Percentiles rank a stretch among this genome's conserved stretches.
phyloP scores from a whole-genome alignment of 768 basidiomycete species.

The Russula ochroleuca region DNA sequence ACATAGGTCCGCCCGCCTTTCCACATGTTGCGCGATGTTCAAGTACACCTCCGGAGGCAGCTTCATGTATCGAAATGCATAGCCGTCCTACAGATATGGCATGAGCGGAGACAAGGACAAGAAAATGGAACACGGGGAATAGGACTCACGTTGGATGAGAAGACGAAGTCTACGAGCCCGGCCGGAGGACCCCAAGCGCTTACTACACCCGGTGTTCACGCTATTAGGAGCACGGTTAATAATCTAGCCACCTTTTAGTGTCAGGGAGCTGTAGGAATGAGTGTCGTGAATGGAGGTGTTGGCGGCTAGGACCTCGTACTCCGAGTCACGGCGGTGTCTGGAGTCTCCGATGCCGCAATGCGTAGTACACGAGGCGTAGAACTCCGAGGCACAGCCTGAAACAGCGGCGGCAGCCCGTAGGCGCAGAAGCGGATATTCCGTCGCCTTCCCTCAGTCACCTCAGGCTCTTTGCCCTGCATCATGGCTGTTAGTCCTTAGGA shows the following conservation, averaged over 20 bases:
- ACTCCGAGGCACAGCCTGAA: not conserved
- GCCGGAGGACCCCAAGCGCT: not conserved
- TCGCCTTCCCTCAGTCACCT: not conserved
- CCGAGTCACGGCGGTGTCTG: not conserved
- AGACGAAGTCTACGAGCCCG: not conserved
- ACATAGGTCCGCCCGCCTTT: slow-evolving; percentile 50
- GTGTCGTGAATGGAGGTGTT: not conserved
- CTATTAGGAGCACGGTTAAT: not conserved
- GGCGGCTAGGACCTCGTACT: not conserved
- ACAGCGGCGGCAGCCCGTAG: not conserved
- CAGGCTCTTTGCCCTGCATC: not conserved
- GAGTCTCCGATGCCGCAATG: not conserved
- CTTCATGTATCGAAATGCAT: slow-evolving; percentile 42
- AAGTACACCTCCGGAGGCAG: slow-evolving; percentile 56
- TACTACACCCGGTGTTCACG: not conserved
- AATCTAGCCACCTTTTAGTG: not conserved
- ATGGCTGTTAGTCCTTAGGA: not conserved
- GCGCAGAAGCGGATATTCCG: not conserved
- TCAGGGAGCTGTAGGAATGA: not conserved
- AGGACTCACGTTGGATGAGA: slow-evolving; percentile 9
- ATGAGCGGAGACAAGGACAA: not conserved
- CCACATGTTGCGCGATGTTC: slow-evolving; percentile 51
- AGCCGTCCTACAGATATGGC: slow-evolving; percentile 2
- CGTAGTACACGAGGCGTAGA: slow-evolving; percentile 7
- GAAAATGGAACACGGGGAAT: not conserved